A percentile compares a stretch with the other conserved stretches of the same genome.
Evolutionary conservation across 495 filamentous ascomycete species (phyloP).

Genomic region (Penicillium tannophilum): DNA sequence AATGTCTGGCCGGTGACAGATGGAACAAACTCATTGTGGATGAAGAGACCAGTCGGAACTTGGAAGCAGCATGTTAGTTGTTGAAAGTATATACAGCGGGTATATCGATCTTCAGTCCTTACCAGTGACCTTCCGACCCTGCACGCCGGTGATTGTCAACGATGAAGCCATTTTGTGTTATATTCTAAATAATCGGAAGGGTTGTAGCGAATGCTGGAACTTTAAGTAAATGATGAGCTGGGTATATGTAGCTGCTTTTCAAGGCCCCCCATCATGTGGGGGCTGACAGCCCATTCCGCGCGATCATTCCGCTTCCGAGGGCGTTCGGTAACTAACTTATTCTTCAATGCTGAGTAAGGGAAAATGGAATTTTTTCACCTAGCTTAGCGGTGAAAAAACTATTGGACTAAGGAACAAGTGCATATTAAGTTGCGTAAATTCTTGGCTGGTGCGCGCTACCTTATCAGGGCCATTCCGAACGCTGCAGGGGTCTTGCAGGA

Average conservation of each 20-base stretch:
- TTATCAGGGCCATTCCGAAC: neutral
- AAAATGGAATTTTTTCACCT: neutral
- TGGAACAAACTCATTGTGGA: conserved; percentile 40
- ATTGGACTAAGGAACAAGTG: neutral
- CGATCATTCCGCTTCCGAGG: conserved; percentile 9
- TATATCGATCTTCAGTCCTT: neutral
- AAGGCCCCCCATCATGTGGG: neutral
- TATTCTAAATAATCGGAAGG: neutral
- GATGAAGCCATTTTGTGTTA: conserved; percentile 11
- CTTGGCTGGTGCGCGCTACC: neutral
- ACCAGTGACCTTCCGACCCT: conserved; percentile 25
- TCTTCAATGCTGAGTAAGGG: neutral
- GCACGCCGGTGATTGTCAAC: conserved; percentile 18
- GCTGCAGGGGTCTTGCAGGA: neutral
- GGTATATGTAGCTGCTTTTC: conserved; percentile 6
- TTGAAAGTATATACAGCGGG: neutral
- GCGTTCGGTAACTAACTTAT: neutral
- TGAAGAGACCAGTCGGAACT: conserved; percentile 39
- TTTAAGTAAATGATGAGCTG: neutral
- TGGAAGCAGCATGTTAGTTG: neutral
- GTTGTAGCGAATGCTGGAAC: neutral
- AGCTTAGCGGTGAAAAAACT: neutral
- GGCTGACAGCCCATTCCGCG: neutral
- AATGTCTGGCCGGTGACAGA: conserved; percentile 23
- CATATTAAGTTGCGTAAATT: neutral